These are phyloP conservation scores for Nepenthes alata DNA, from an alignment of 179 eudicot species.

Conservation along the genomic window DNA sequence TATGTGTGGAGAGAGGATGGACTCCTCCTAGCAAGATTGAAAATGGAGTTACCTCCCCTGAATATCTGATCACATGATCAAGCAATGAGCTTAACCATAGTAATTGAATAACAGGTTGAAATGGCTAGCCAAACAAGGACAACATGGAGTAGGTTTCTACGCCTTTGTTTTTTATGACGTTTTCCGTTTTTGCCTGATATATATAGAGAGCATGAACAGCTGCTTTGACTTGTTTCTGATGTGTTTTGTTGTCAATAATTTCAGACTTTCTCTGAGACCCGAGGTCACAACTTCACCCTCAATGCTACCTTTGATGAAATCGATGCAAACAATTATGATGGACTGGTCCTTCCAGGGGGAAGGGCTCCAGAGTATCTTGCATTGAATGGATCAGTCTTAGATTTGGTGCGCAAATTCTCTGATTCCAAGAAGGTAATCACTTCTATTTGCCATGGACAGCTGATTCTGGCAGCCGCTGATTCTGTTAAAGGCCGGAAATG, in stretches of 20 bases:
- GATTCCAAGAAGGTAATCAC: slow-evolving; percentile 65
- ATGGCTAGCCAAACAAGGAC: too few species aligned
- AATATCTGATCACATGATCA: too few species aligned
- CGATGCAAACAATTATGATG: slow-evolving; percentile 63
- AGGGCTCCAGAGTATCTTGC: slow-evolving; percentile 93
- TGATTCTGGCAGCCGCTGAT: slow-evolving; percentile 83
- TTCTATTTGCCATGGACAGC: slow-evolving; percentile 77
- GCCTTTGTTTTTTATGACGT: too few species aligned
- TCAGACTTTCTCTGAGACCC: slow-evolving; percentile 74
- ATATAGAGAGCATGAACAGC: not conserved
- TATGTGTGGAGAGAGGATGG: too few species aligned
- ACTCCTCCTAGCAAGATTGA: too few species aligned
- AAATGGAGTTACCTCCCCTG: too few species aligned
- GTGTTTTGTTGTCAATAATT: slow-evolving; percentile 5
- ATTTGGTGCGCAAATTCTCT: slow-evolving; percentile 56
- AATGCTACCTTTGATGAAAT: slow-evolving; percentile 80
- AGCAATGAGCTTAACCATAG: too few species aligned
- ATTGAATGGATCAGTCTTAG: slow-evolving; percentile 44
- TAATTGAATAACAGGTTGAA: too few species aligned
- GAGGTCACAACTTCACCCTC: slow-evolving; percentile 86
- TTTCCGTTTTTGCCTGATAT: too few species aligned
- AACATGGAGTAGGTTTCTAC: too few species aligned
- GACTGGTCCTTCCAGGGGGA: slow-evolving; percentile 82
- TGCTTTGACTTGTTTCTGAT: not conserved
- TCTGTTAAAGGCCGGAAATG: slow-evolving; percentile 61